Evolutionary conservation across 495 filamentous ascomycete species (phyloP).

Genomic region (Penicilliopsis zonata): DNA sequence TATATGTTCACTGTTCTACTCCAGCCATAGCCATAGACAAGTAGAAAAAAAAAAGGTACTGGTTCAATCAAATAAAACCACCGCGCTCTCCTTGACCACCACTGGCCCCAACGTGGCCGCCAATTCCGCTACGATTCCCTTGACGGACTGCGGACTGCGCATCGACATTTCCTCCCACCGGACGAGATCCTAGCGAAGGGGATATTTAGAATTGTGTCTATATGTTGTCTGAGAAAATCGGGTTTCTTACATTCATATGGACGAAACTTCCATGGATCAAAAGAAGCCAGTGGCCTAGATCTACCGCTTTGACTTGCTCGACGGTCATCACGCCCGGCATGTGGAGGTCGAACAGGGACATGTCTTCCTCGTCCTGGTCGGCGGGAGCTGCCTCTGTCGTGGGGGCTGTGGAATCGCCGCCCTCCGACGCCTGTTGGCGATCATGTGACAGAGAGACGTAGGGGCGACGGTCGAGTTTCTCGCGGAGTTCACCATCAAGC

Average conservation of each 20-base stretch:
- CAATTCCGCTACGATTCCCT: conserved; percentile 61
- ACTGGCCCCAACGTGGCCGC: conserved; percentile 65
- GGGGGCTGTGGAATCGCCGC: conserved; percentile 4
- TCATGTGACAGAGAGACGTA: conserved; percentile 59
- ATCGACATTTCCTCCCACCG: conserved; percentile 53
- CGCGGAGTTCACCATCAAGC: conserved; percentile 53
- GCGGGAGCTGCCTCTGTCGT: conserved; percentile 16
- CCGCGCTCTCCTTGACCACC: conserved; percentile 40
- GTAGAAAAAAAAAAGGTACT: too few relatives aligned
- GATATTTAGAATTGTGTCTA: too few relatives aligned
- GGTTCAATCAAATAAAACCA: conserved; percentile 17
- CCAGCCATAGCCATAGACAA: too few relatives aligned
- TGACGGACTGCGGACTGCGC: conserved; percentile 38
- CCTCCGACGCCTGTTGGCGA: conserved; percentile 8
- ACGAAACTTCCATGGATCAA: conserved; percentile 29
- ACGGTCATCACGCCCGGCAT: conserved; percentile 71
- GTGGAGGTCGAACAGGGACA: conserved; percentile 51
- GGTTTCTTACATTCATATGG: conserved; percentile 27
- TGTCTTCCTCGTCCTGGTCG: conserved; percentile 25
- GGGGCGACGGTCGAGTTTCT: conserved; percentile 48
- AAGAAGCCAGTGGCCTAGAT: conserved; percentile 48
- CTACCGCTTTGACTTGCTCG: conserved; percentile 45
- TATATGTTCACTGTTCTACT: too few relatives aligned
- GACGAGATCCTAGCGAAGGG: conserved; percentile 46
- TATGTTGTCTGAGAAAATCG: too few relatives aligned